Evolutionary conservation across 2,329 filamentous ascomycete species (phyloP).

Genomic region (Scedosporium minutisporum): DNA sequence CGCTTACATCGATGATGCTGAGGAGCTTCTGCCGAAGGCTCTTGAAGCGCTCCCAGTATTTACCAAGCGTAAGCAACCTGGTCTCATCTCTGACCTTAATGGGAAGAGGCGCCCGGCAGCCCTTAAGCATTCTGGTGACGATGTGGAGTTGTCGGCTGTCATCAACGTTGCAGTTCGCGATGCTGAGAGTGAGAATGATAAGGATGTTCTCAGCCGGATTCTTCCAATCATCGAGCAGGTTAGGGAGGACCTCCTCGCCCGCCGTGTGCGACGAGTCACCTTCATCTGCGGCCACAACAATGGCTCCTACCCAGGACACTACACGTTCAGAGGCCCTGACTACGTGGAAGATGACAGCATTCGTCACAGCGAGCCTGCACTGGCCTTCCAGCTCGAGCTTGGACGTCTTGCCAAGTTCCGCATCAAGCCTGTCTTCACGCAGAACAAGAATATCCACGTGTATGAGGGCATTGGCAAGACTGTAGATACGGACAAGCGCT

Average conservation of each 20-base stretch:
- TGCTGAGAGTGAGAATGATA: slow-evolving; percentile 72
- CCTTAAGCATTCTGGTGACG: slow-evolving; percentile 37
- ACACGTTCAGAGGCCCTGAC: slow-evolving; percentile 87
- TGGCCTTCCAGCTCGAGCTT: slow-evolving; percentile 97
- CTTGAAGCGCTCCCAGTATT: slow-evolving; percentile 68
- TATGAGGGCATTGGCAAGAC: slow-evolving; percentile 95
- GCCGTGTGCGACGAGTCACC: slow-evolving; percentile 78
- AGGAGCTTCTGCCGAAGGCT: slow-evolving; percentile 75
- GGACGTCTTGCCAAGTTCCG: slow-evolving; percentile 91
- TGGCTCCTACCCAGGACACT: slow-evolving; percentile 92
- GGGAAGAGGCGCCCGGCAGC: slow-evolving; percentile 58
- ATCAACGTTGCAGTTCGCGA: slow-evolving; percentile 88
- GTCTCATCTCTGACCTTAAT: slow-evolving; percentile 60
- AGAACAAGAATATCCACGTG: slow-evolving; percentile 98
- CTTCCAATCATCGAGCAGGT: slow-evolving; percentile 64
- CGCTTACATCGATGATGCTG: slow-evolving; percentile 86
- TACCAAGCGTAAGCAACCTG: slow-evolving; percentile 42
- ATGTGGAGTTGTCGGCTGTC: slow-evolving; percentile 80
- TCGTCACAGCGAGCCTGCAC: slow-evolving; percentile 89
- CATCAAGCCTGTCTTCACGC: slow-evolving; percentile 96
- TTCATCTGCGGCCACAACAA: slow-evolving; percentile 95
- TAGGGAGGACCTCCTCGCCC: slow-evolving; percentile 74
- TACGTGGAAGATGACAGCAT: slow-evolving; percentile 93
- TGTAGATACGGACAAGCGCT: slow-evolving; percentile 92
- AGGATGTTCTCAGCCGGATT: slow-evolving; percentile 69